Evolutionary conservation across 371 early-diverging fungal genomes (phyloP), one percentile per base, ranked within the genome.

Genomic region (Paraphysoderma sedebokerense): DNA sequence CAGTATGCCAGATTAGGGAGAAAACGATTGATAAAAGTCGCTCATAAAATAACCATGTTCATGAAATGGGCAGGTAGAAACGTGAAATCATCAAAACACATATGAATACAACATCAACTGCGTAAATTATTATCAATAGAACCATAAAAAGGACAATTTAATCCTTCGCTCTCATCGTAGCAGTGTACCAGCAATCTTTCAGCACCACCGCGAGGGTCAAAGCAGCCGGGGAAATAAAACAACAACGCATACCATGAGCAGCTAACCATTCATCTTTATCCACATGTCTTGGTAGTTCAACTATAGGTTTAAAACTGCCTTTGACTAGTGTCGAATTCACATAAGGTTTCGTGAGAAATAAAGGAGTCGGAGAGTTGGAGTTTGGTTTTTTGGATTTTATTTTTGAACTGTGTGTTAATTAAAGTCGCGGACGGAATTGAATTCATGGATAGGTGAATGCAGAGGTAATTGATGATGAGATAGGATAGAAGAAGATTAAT

Each of bases 231-330:
- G n/a, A 13, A 51, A 19, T 13, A 44, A 29, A 17, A 42, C 50
- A 17, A 5, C 28, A 52, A 45, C 28, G 36, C 11, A 15, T 38
- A 38, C 38, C 38, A 22, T 42, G 28, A 11, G 42, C 42, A 19
- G 91, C 86, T 20, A 81, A 76, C 96, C 97, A 96, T 66, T 96
- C 97, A 56, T 91, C 84, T 24, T 65, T 52, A 55, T 96, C 92
- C 13, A 92, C 81, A 57, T 83, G 83, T 56, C 80, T 78, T 30
- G 97, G 97, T 49, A 87, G 65, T 34, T 76, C 79, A 13, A 83
- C 82, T 31, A 42, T 42, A 20, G 42, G 42, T 31, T 23, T 17
- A 22, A 42, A 42, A 5, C n/a, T n/a, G 2, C 93, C 92, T 56
- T 86, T 87, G 38, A 91, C 92, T 12, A 92, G 78, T 50, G 84